Evolutionary conservation across 176 grass and related monocot species (phyloP).

Genomic region (Paspalum vaginatum): DNA sequence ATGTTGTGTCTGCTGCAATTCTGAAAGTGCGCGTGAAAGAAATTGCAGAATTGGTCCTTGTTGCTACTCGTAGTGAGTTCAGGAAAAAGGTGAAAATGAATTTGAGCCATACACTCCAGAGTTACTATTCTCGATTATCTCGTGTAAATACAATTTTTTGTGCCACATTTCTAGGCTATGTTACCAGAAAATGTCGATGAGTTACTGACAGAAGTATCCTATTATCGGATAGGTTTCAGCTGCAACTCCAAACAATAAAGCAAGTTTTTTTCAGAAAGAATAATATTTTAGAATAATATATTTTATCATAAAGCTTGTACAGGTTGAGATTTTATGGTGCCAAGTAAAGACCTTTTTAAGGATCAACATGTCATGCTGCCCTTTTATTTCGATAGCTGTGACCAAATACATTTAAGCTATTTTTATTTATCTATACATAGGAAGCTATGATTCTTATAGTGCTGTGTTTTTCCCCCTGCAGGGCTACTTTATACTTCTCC

Average conservation of each 20-base stretch:
- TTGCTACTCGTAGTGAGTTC: constrained; percentile 46
- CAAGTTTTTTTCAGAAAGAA: neutral
- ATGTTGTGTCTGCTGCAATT: constrained; percentile 57
- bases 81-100: constrained; percentile 52
- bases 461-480: constrained; percentile 33
- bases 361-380: neutral
- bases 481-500: constrained; percentile 71
- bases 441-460: neutral
- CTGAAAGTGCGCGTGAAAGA: constrained; percentile 57
- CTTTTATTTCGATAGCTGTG: constrained; percentile 9
- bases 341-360: neutral
- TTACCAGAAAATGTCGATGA: constrained; percentile 11
- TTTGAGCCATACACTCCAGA: constrained; percentile 18
- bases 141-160: constrained; percentile 14
- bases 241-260: neutral
- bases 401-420: neutral
- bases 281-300: constrained; percentile 20
- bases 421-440: constrained; percentile 2
- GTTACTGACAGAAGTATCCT: neutral
- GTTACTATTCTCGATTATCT: constrained; percentile 24
- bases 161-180: neutral
- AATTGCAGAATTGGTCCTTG: constrained; percentile 58
- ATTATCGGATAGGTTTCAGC: neutral
- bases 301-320: constrained; percentile 10
- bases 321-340: neutral